A percentile compares a stretch with the other conserved stretches of the same genome.
Evolutionary conservation across 768 basidiomycete species (phyloP).

Genomic region (Pulveroboletus ravenelii): DNA sequence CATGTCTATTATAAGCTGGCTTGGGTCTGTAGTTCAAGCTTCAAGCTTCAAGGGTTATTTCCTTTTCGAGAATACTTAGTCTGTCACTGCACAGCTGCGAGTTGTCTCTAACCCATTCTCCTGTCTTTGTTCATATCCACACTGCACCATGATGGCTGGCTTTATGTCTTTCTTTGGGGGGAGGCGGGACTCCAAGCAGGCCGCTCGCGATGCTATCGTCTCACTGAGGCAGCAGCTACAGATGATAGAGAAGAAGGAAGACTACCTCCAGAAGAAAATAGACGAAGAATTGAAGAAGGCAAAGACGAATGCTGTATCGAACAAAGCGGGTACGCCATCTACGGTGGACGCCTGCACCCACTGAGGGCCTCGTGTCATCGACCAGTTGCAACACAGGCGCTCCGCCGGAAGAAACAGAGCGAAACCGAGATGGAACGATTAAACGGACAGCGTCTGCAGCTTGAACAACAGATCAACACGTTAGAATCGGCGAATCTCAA

Average conservation of each 20-base stretch:
- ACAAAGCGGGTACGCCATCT: slow-evolving; percentile 73
- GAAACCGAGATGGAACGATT: slow-evolving; percentile 85
- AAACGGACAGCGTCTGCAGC: slow-evolving; percentile 79
- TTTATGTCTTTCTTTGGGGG: slow-evolving; percentile 89
- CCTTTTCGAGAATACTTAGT: slow-evolving; percentile 25
- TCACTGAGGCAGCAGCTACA: slow-evolving; percentile 87
- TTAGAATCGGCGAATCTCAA: slow-evolving; percentile 97
- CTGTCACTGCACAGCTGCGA: slow-evolving; percentile 9
- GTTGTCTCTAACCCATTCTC: not conserved
- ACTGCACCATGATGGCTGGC: slow-evolving; percentile 57
- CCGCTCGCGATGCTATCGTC: slow-evolving; percentile 91
- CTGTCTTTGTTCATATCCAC: slow-evolving; percentile 5
- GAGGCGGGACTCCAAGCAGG: slow-evolving; percentile 74
- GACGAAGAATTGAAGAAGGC: slow-evolving; percentile 93
- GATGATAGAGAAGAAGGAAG: slow-evolving; percentile 99
- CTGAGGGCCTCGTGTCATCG: slow-evolving; percentile 9
- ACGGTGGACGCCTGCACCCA: not conserved
- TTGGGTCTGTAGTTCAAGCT: too few relatives aligned
- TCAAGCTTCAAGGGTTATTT: slow-evolving; percentile 12
- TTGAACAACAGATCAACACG: slow-evolving; percentile 96
- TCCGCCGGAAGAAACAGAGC: slow-evolving; percentile 88
- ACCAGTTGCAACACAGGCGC: slow-evolving; percentile 82
- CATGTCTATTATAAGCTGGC: not conserved
- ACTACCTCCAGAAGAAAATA: slow-evolving; percentile 92
- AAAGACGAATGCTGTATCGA: slow-evolving; percentile 85